These are phyloP conservation scores for Coniella vitis DNA, from an alignment of 2,329 filamentous ascomycete species.

Conservation along the genomic window DNA sequence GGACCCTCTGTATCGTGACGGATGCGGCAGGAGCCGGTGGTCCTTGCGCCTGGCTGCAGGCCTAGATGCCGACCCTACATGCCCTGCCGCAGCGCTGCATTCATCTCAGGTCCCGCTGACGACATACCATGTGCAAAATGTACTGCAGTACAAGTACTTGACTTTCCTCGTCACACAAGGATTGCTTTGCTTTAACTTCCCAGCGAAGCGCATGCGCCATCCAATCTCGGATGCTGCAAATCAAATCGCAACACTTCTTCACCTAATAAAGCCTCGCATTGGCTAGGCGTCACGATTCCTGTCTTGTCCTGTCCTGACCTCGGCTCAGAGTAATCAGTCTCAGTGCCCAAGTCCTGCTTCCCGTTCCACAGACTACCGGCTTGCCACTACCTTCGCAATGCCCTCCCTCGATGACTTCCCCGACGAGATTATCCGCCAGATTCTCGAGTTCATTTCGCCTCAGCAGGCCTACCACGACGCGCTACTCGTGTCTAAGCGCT, in stretches of 20 bases:
- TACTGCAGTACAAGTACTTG: not conserved
- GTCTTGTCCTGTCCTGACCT: too few relatives aligned
- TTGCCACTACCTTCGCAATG: constrained; percentile 18
- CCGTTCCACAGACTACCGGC: not conserved
- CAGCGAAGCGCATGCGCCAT: not conserved
- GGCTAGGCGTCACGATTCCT: too few relatives aligned
- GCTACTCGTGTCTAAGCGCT: constrained; percentile 52
- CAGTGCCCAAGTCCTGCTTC: not conserved
- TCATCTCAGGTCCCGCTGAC: not conserved
- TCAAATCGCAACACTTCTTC: not conserved
- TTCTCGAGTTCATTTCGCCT: constrained; percentile 59
- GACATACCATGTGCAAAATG: not conserved
- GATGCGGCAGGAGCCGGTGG: not conserved
- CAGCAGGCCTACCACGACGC: constrained; percentile 44
- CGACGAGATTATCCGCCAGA: constrained; percentile 77
- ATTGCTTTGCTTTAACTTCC: not conserved
- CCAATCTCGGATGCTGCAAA: not conserved
- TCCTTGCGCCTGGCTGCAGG: not conserved
- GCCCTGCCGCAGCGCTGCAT: not conserved
- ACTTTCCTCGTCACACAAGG: too few relatives aligned
- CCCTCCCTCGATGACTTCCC: constrained; percentile 49
- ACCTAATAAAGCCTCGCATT: not conserved
- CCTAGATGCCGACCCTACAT: not conserved
- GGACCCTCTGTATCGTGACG: not conserved
- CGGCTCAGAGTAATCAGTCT: too few relatives aligned